These are phyloP conservation scores for Lonicera japonica DNA, from an alignment of 129 eudicot species.

Conservation along the genomic window DNA sequence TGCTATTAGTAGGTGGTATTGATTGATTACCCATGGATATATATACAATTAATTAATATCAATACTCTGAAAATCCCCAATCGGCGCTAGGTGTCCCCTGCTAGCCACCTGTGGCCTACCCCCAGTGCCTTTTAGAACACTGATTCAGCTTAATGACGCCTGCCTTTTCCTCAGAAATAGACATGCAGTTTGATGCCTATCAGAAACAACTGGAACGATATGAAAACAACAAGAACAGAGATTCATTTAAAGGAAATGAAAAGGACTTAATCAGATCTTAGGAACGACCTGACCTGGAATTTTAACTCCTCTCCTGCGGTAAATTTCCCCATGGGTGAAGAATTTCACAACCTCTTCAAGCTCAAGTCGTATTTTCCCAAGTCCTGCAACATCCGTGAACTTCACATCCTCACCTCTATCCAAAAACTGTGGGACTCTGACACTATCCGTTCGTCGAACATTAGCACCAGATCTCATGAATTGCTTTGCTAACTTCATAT, in stretches of 20 bases:
- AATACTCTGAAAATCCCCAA: no score
- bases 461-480: conserved; percentile 97
- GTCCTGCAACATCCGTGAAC: conserved; percentile 97
- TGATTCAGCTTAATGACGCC: no score
- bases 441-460: conserved; percentile 53
- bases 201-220: not conserved
- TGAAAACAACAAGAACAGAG: no score
- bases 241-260: not conserved
- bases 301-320: conserved; percentile 92
- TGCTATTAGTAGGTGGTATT: no score
- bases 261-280: not conserved
- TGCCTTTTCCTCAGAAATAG: no score
- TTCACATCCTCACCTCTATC: conserved; percentile 87
- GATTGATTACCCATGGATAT: no score
- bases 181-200: not conserved
- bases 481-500: conserved; percentile 75
- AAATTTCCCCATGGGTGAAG: conserved; percentile 92
- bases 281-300: conserved; percentile 71
- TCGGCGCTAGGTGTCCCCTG: no score
- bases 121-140: no score
- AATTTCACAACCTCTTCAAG: conserved; percentile 95
- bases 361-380: conserved; percentile 87
- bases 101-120: no score
- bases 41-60: no score
- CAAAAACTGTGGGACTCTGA: conserved; percentile 57